Evolutionary conservation across 139 green algal genomes (phyloP), one percentile per base, ranked within the genome.

Genomic region (Chlorella sp.): DNA sequence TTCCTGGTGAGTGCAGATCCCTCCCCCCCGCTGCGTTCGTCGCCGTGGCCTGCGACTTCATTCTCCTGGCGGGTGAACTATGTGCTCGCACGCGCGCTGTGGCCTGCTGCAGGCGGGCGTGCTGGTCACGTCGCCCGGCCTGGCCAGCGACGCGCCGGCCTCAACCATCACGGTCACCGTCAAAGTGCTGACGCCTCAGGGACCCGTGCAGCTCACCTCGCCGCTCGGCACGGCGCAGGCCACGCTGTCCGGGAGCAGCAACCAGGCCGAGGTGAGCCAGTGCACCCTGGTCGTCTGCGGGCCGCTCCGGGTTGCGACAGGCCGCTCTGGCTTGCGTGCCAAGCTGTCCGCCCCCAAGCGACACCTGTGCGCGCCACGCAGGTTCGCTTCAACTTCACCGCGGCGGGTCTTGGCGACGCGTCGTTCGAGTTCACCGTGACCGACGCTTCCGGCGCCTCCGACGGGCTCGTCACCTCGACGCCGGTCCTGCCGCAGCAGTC

Each of bases 1-100:
- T 91, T 91, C 70, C 64, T 80, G 42, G 84, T 79, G 0, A 84
- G 86, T 64, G 59, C 5, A n/a, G n/a, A n/a, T n/a, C n/a, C n/a
- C n/a, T n/a, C n/a, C n/a, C n/a, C n/a, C n/a, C n/a, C n/a, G n/a
- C n/a, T n/a, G n/a, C n/a, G n/a, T n/a, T n/a, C n/a, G n/a, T n/a
- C n/a, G n/a, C n/a, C n/a, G n/a, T n/a, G n/a, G n/a, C n/a, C n/a
- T n/a, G n/a, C n/a, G n/a, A n/a, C n/a, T n/a, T n/a, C n/a, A n/a
- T n/a, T n/a, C n/a, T n/a, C n/a, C n/a, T n/a, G n/a, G n/a, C n/a
- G n/a, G n/a, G n/a, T n/a, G n/a, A n/a, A n/a, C n/a, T n/a, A n/a
- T n/a, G n/a, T n/a, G n/a, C n/a, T n/a, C n/a, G n/a, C n/a, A n/a
- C n/a, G n/a, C n/a, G n/a, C n/a, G n/a, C n/a, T n/a, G n/a, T n/a